Conservation (phyloP, 148 eudicot genomes). For the Selenicereus undatus region DNA sequence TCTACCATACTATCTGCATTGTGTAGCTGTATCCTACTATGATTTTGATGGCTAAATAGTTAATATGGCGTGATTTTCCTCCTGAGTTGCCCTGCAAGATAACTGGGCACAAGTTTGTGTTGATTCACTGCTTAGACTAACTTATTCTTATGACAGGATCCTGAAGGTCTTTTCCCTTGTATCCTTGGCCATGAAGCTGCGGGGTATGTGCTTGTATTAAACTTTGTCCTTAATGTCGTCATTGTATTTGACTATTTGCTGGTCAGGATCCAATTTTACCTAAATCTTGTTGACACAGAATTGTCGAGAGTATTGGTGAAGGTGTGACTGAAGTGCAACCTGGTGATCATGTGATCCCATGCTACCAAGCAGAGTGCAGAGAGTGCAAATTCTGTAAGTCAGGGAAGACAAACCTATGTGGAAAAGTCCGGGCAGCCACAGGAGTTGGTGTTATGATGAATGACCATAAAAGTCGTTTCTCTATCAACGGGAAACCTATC, state of each 20-base stretch:
- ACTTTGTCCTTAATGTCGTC: not conserved
- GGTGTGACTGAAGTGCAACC: slow-evolving; percentile 95
- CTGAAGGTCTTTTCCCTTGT: slow-evolving; percentile 98
- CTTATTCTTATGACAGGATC: slow-evolving; percentile 48
- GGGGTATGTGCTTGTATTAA: slow-evolving; percentile 49
- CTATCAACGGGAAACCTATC: slow-evolving; percentile 81
- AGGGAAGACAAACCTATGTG: slow-evolving; percentile 98
- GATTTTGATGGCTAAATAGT: not conserved
- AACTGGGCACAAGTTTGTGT: not conserved
- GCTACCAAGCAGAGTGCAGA: slow-evolving; percentile 97
- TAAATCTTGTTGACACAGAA: slow-evolving; percentile 38
- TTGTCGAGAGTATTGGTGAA: slow-evolving; percentile 98
- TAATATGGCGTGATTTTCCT: not conserved
- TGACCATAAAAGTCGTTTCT: slow-evolving; percentile 90
- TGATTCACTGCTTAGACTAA: not conserved
- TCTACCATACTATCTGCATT: no score
- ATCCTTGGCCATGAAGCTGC: slow-evolving; percentile 99
- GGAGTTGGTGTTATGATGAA: slow-evolving; percentile 98
- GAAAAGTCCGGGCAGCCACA: slow-evolving; percentile 88
- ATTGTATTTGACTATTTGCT: not conserved
- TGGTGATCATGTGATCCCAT: slow-evolving; percentile 98
- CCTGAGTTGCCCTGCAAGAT: not conserved
- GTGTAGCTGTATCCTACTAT: not conserved
- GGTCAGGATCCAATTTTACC: not conserved
- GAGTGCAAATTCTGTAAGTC: slow-evolving; percentile 98